These are phyloP conservation scores for Lecanicillium sp. DNA, from an alignment of 2,329 filamentous ascomycete genomes.

Conservation along the genomic window DNA sequence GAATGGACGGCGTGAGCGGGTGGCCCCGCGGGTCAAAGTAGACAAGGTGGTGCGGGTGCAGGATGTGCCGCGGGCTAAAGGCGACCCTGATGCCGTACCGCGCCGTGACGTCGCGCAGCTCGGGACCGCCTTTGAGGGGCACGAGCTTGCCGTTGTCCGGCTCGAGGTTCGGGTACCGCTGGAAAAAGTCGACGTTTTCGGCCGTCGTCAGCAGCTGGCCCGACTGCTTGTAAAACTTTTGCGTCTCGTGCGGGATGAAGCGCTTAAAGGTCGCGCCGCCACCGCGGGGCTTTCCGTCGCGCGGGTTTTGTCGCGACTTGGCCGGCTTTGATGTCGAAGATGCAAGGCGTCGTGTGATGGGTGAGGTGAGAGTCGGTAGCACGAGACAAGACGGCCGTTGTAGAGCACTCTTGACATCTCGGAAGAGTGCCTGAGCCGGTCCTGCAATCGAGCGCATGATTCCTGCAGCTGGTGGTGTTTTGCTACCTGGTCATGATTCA, in stretches of 20 bases:
- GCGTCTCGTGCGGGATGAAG: slow-evolving; percentile 1
- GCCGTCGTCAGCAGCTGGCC: slow-evolving; percentile 7
- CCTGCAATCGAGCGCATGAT: no score
- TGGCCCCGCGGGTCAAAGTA: slow-evolving; percentile 26
- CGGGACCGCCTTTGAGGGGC: not conserved
- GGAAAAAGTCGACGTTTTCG: slow-evolving; percentile 13
- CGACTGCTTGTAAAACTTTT: slow-evolving; percentile 1
- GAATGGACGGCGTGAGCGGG: slow-evolving; percentile 18
- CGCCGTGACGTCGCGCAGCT: slow-evolving; percentile 9
- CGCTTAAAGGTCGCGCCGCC: not conserved
- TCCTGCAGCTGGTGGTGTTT: no score
- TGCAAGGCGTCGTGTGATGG: no score
- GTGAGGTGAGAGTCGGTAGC: no score
- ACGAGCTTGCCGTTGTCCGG: slow-evolving; percentile 7
- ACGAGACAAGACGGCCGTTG: no score
- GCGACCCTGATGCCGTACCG: slow-evolving; percentile 17
- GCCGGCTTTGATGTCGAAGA: not conserved
- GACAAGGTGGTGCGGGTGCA: slow-evolving; percentile 24
- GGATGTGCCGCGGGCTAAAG: slow-evolving; percentile 20
- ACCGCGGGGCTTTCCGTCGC: not conserved
- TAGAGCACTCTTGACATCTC: no score
- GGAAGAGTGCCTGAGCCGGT: no score
- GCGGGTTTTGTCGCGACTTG: not conserved
- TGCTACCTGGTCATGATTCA: no score
- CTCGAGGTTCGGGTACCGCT: slow-evolving; percentile 7